Conservation (phyloP, 1,284 basidiomycete genomes). For the Cryptococcus wingfieldii region DNA sequence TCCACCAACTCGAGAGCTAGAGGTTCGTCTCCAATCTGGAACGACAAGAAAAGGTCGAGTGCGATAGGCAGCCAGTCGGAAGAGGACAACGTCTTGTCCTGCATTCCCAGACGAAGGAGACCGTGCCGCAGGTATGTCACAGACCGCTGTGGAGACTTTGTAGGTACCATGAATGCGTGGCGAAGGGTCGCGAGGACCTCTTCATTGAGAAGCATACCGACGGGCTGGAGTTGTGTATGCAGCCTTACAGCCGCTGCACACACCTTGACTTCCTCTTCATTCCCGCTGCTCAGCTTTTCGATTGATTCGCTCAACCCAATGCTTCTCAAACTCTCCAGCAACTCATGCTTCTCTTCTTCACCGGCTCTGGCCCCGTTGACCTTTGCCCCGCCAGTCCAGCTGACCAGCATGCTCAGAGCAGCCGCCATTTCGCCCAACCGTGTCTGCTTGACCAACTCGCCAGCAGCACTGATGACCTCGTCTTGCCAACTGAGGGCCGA, state of each 20-base stretch:
- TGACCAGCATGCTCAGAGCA: slow-evolving; percentile 36
- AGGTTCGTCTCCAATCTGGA: slow-evolving; percentile 45
- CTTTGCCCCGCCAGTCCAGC: slow-evolving; percentile 68
- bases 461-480: slow-evolving; percentile 51
- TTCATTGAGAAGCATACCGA: slow-evolving; percentile 5
- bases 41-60: slow-evolving; percentile 22
- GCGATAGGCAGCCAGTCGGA: slow-evolving; percentile 10
- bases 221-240: slow-evolving; percentile 1
- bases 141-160: not conserved
- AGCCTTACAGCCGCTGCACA: slow-evolving; percentile 6
- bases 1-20: slow-evolving; percentile 45
- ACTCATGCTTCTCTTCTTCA: slow-evolving; percentile 53
- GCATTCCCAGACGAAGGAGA: slow-evolving; percentile 4
- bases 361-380: slow-evolving; percentile 68
- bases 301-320: not conserved
- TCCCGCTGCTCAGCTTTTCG: not conserved
- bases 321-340: slow-evolving; percentile 11
- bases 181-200: not conserved
- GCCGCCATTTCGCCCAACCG: slow-evolving; percentile 51
- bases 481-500: slow-evolving; percentile 68
- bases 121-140: slow-evolving; percentile 3
- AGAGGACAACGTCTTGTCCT: not conserved
- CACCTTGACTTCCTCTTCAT: not conserved
- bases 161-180: not conserved
- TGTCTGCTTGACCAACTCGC: slow-evolving; percentile 16